Conservation (phyloP, 169 alveolate species). For the Plasmodium gallinaceum region DNA sequence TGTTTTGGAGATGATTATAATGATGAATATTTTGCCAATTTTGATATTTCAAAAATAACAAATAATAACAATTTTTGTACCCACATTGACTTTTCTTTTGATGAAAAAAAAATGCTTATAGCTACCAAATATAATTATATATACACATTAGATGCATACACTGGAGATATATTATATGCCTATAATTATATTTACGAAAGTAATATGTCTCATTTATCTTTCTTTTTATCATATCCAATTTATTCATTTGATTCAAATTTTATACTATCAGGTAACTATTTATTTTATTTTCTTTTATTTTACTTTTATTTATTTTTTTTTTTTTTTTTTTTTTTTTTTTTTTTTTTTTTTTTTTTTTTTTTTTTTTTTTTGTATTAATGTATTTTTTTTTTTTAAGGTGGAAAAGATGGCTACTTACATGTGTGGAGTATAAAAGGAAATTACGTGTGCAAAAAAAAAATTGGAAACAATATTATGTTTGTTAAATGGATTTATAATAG, state of each 20-base stretch:
- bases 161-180: constrained; percentile 53
- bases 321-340: not conserved
- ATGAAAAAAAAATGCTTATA: constrained; percentile 69
- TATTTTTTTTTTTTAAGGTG: constrained; percentile 24
- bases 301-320: not conserved
- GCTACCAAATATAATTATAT: constrained; percentile 25
- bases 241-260: constrained; percentile 69
- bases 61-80: constrained; percentile 34
- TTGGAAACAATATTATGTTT: constrained; percentile 48
- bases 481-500: constrained; percentile 65
- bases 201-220: not conserved
- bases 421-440: constrained; percentile 50
- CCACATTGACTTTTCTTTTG: constrained; percentile 56
- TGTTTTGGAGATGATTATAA: constrained; percentile 74
- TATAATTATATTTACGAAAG: constrained; percentile 47
- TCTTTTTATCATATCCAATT: constrained; percentile 39
- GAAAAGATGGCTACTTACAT: constrained; percentile 64
- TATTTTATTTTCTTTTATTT: not conserved
- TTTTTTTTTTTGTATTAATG: not conserved
- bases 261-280: constrained; percentile 40
- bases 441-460: constrained; percentile 44
- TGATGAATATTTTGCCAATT: constrained; percentile 66
- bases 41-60: constrained; percentile 59
- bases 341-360: not conserved
- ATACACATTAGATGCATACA: constrained; percentile 67